These are phyloP conservation scores for Tuber magnatum DNA, from an alignment of 495 filamentous ascomycete species.

Conservation along the genomic window DNA sequence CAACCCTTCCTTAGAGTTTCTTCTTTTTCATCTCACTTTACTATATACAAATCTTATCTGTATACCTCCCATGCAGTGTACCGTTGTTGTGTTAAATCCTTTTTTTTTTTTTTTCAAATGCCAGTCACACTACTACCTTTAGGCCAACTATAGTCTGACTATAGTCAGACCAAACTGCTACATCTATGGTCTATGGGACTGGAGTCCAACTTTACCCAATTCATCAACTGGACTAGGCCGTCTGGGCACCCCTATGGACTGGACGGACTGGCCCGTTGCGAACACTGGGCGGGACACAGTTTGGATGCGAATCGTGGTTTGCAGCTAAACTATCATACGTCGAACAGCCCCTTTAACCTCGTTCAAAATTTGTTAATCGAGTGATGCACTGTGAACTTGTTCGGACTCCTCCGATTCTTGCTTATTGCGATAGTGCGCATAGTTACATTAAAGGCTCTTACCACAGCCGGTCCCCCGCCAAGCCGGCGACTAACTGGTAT, in stretches of 20 bases:
- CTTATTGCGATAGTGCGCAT: not conserved
- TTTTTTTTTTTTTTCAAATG: not conserved
- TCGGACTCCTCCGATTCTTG: not conserved
- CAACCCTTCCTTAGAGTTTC: no score
- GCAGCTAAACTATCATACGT: no score
- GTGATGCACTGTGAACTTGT: not conserved
- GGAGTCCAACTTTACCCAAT: not conserved
- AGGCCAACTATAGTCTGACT: not conserved
- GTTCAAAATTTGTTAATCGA: not conserved
- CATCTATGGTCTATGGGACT: not conserved
- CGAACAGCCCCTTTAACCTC: not conserved
- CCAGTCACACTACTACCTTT: not conserved
- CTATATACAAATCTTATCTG: no score
- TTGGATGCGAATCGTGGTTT: no score
- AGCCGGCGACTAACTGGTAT: not conserved
- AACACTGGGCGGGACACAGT: no score
- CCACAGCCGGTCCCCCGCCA: not conserved
- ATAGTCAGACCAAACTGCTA: not conserved
- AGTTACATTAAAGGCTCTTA: not conserved
- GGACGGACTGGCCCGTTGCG: no score
- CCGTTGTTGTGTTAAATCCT: not conserved
- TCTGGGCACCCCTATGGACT: no score
- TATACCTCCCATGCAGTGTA: not conserved
- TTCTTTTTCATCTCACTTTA: no score
- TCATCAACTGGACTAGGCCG: not conserved